phyloP scores from a whole-genome alignment of 768 basidiomycete species.

The Agrocybe praecox region DNA sequence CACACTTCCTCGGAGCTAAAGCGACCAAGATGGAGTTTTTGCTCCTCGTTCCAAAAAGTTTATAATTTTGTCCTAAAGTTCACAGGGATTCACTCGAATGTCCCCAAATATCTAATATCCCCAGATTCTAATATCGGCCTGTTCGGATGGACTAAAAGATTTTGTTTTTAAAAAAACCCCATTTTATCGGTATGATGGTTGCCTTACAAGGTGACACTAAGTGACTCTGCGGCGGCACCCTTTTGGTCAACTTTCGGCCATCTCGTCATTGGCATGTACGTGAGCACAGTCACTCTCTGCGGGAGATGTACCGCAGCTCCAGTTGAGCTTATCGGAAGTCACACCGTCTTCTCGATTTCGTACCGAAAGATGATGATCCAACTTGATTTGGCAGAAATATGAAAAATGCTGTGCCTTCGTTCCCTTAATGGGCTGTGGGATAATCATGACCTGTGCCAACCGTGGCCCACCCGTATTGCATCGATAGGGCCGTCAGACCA shows the following conservation, averaged over 20 bases:
- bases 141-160: not conserved
- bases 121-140: constrained; percentile 3
- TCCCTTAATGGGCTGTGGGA: not conserved
- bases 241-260: no score
- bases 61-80: constrained; percentile 2
- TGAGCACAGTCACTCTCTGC: no score
- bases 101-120: constrained; percentile 1
- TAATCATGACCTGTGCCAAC: not conserved
- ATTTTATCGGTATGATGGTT: constrained; percentile 7
- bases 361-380: no score
- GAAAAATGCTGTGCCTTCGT: not conserved
- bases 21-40: not conserved
- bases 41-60: not conserved
- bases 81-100: constrained; percentile 2
- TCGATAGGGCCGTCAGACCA: not conserved
- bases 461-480: constrained; percentile 5
- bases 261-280: no score
- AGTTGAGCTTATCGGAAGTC: no score
- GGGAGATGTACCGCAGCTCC: no score
- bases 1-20: not conserved
- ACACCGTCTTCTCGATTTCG: no score
- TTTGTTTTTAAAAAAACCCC: not conserved
- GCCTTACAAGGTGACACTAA: not conserved
- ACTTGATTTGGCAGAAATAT: not conserved
- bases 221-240: not conserved